phyloP scores from a whole-genome alignment of 2,329 filamentous ascomycete genomes.

The Aspergillus sp. region DNA sequence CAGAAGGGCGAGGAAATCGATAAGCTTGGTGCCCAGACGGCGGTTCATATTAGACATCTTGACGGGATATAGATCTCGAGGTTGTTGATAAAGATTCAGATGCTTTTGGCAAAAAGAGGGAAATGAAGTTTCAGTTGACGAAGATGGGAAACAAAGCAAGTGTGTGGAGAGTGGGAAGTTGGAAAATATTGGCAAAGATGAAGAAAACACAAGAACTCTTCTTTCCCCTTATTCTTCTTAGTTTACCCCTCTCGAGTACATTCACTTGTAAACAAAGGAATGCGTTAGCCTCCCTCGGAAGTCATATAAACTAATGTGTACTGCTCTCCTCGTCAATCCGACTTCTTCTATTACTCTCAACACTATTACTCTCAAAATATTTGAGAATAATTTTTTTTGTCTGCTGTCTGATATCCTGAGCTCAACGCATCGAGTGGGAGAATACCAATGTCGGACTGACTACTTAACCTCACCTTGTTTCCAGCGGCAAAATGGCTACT shows the following conservation, averaged over 20 bases:
- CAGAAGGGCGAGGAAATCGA: constrained; percentile 6
- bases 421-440: neutral
- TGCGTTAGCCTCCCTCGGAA: constrained; percentile 6
- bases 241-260: neutral
- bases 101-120: neutral
- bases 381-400: constrained; percentile 4
- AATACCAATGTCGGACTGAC: neutral
- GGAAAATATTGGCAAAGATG: neutral
- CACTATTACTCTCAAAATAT: constrained; percentile 3
- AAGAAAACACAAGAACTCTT: constrained; percentile 3
- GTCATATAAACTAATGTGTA: too few species aligned
- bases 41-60: neutral
- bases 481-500: constrained; percentile 7
- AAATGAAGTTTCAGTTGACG: neutral
- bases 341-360: neutral
- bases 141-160: neutral
- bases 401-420: neutral
- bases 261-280: constrained; percentile 14
- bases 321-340: neutral
- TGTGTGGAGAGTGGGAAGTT: neutral
- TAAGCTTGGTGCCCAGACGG: constrained; percentile 1
- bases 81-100: neutral
- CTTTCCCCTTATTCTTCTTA: neutral
- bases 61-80: neutral
- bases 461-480: neutral